Conservation (phyloP, 2,329 filamentous ascomycete species). For the Fusarium proliferatum region DNA sequence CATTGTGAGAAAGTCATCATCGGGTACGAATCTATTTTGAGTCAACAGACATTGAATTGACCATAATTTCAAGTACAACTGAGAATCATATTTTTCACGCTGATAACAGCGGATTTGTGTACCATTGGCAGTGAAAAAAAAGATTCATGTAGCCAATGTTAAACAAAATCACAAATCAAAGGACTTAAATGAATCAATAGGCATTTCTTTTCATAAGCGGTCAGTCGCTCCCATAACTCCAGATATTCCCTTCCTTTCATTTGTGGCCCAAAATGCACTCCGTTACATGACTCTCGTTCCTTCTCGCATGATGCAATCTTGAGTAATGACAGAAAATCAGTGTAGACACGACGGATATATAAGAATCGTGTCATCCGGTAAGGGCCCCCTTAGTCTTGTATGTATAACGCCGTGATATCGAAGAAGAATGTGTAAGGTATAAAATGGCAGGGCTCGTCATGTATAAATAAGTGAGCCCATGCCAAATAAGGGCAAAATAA, state of each 20-base stretch:
- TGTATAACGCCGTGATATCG: slow-evolving; percentile 24
- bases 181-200: slow-evolving; percentile 11
- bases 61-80: not conserved
- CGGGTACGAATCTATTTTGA: not conserved
- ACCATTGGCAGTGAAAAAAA: not conserved
- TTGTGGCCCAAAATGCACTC: slow-evolving; percentile 27
- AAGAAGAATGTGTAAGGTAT: not conserved
- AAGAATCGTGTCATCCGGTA: slow-evolving; percentile 11
- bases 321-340: slow-evolving; percentile 27
- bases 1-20: not conserved
- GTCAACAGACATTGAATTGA: not conserved
- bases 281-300: slow-evolving; percentile 17
- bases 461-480: not conserved
- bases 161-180: not conserved
- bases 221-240: slow-evolving; percentile 37
- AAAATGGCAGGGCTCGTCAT: not conserved
- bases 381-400: slow-evolving; percentile 17
- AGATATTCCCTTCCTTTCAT: slow-evolving; percentile 20
- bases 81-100: not conserved
- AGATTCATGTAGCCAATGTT: not conserved
- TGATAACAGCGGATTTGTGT: not conserved
- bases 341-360: slow-evolving; percentile 13
- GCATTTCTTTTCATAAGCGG: slow-evolving; percentile 30
- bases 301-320: slow-evolving; percentile 30
- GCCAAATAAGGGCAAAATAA: not conserved